Evolutionary conservation across 2,329 filamentous ascomycete species (phyloP).

Genomic region (Fusarium setosum): DNA sequence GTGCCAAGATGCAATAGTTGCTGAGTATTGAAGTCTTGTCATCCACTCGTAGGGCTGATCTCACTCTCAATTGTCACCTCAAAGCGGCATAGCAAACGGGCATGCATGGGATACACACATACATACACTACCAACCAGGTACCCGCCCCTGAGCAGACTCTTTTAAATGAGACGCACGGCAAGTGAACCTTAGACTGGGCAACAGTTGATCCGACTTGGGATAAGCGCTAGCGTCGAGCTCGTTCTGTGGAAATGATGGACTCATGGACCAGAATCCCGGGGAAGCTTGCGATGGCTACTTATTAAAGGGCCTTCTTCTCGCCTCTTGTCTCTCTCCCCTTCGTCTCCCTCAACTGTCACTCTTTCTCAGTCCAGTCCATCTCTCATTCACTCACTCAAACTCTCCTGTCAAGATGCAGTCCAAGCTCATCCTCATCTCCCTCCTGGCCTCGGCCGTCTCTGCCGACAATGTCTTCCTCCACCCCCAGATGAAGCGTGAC

Average conservation of each 20-base stretch:
- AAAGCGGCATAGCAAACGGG: neutral
- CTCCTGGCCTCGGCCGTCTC: conserved; percentile 43
- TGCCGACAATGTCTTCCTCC: conserved; percentile 43
- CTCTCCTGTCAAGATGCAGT: conserved; percentile 41
- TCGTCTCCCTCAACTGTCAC: neutral
- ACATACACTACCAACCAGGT: too few species aligned
- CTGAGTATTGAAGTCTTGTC: neutral
- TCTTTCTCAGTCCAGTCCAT: neutral
- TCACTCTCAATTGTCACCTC: neutral
- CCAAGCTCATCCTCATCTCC: conserved; percentile 41
- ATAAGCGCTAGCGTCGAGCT: conserved; percentile 19
- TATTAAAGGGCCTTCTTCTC: conserved; percentile 1
- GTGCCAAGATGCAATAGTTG: neutral
- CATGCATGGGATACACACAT: too few species aligned
- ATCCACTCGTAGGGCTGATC: conserved; percentile 16
- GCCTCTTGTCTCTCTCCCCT: neutral
- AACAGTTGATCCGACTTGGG: conserved; percentile 15
- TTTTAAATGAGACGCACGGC: neutral
- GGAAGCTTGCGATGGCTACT: neutral
- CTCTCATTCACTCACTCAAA: neutral
- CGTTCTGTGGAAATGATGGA: conserved; percentile 23
- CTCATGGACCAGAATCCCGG: too few species aligned
- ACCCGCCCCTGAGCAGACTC: neutral
- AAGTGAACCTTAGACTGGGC: conserved; percentile 5
- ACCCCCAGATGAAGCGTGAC: conserved; percentile 42